Percentiles rank a stretch among this genome's conserved stretches.
phyloP scores from a whole-genome alignment of 2,329 filamentous ascomycete genomes.

The Shiraia sp. region DNA sequence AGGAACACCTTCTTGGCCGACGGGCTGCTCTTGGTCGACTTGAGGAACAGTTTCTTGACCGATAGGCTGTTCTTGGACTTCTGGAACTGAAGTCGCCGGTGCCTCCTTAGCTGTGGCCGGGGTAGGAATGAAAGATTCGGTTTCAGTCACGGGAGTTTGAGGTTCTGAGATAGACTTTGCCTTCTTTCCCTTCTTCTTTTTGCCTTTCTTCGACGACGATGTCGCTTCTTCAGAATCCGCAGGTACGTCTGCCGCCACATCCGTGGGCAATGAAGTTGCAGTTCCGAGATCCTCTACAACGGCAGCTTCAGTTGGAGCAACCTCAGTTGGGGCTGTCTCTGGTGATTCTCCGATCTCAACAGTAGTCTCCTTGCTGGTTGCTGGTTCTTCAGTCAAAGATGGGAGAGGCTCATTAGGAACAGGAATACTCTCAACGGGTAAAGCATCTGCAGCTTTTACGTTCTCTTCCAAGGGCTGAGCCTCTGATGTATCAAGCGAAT shows the following conservation, averaged over 20 bases:
- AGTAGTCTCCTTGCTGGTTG: slow-evolving; percentile 60
- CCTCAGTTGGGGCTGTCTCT: slow-evolving; percentile 5
- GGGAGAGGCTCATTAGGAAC: not conserved
- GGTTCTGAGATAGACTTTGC: slow-evolving; percentile 19
- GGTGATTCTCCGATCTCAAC: slow-evolving; percentile 40
- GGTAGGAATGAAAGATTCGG: slow-evolving; percentile 2
- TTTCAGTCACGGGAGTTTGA: slow-evolving; percentile 17
- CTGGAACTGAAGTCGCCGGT: not conserved
- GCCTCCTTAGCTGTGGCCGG: not conserved
- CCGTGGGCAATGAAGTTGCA: not conserved
- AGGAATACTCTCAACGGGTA: not conserved
- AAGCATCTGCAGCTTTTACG: not conserved
- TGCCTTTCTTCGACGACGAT: slow-evolving; percentile 27
- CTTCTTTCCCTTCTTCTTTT: slow-evolving; percentile 36
- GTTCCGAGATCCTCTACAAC: slow-evolving; percentile 3
- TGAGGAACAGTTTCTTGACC: not conserved
- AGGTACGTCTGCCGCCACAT: slow-evolving; percentile 2
- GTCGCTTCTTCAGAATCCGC: slow-evolving; percentile 3
- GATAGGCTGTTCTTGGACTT: slow-evolving; percentile 4
- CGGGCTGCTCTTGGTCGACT: not conserved
- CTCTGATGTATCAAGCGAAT: too few relatives aligned
- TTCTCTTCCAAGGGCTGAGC: too few relatives aligned
- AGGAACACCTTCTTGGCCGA: not conserved
- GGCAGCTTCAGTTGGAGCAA: slow-evolving; percentile 1
- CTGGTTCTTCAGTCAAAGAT: slow-evolving; percentile 43